Evolutionary conservation across 2,329 filamentous ascomycete genomes (phyloP).

Genomic region (Stromatinia cepivora): DNA sequence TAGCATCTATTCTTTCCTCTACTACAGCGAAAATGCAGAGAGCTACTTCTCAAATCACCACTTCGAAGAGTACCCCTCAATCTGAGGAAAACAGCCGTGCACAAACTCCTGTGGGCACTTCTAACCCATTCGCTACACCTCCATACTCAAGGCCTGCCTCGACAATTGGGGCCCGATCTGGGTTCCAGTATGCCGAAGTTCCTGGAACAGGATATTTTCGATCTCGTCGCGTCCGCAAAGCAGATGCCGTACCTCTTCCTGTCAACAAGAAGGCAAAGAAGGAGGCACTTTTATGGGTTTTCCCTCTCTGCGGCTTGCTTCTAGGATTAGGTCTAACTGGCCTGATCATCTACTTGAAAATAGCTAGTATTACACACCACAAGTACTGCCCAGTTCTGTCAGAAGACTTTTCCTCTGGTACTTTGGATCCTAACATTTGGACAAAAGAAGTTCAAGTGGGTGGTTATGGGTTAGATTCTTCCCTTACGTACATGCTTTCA

Average conservation of each 20-base stretch:
- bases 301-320: conserved; percentile 68
- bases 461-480: conserved; percentile 53
- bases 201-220: conserved; percentile 59
- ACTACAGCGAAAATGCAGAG: conserved; percentile 19
- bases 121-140: conserved; percentile 29
- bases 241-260: conserved; percentile 73
- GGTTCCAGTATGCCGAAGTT: conserved; percentile 28
- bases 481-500: conserved; percentile 35
- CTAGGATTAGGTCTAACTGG: conserved; percentile 67
- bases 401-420: conserved; percentile 41
- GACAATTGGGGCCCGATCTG: conserved; percentile 27
- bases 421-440: conserved; percentile 47
- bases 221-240: conserved; percentile 69
- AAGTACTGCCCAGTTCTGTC: conserved; percentile 70
- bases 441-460: conserved; percentile 50
- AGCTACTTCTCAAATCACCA: conserved; percentile 2
- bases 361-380: conserved; percentile 67
- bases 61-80: conserved; percentile 17
- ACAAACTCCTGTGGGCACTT: conserved; percentile 17
- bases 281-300: conserved; percentile 79
- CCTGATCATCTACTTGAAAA: conserved; percentile 71
- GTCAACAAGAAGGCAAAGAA: conserved; percentile 66
- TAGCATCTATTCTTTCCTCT: conserved; percentile 4
- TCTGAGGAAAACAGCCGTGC: conserved; percentile 21
- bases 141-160: conserved; percentile 26